Percentiles rank a stretch among this genome's conserved stretches.
These are phyloP conservation scores for Sextonia rubra DNA, from an alignment of 164 flowering plant species.

Conservation along the genomic window DNA sequence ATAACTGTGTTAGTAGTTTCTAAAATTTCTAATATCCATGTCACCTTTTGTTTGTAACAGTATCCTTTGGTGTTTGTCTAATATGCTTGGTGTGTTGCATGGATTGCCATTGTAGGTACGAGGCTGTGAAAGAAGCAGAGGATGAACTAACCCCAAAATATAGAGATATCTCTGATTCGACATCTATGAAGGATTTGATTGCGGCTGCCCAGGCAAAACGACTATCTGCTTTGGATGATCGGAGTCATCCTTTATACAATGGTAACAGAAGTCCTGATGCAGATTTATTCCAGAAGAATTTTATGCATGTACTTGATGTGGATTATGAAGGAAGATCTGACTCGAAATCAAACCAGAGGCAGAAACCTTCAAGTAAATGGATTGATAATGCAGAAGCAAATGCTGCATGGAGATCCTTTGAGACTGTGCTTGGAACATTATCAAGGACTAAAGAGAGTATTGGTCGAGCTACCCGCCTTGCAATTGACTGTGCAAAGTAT, in stretches of 20 bases:
- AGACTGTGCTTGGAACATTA: constrained; percentile 50
- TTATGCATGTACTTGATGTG: constrained; percentile 15
- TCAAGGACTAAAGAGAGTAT: constrained; percentile 94
- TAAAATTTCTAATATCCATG: neutral
- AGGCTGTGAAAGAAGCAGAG: constrained; percentile 26
- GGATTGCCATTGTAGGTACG: constrained; percentile 29
- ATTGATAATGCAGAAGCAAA: constrained; percentile 36
- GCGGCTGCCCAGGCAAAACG: constrained; percentile 23
- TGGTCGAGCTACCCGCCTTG: constrained; percentile 86
- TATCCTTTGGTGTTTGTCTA: neutral
- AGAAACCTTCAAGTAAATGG: constrained; percentile 31
- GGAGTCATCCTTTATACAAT: constrained; percentile 27
- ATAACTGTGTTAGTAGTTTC: neutral
- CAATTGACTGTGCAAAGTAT: constrained; percentile 84
- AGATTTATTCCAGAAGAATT: constrained; percentile 21
- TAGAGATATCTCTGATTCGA: constrained; percentile 14
- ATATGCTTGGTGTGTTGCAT: neutral
- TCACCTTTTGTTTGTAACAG: neutral
- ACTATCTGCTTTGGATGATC: constrained; percentile 33
- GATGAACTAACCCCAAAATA: constrained; percentile 17
- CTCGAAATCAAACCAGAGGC: constrained; percentile 15
- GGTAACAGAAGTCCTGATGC: constrained; percentile 36
- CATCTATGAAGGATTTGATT: constrained; percentile 26
- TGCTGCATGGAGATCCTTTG: constrained; percentile 57
- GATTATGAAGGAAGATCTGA: constrained; percentile 32